These are phyloP conservation scores for Nothophaeocryptopus gaeumannii DNA, from an alignment of 2,329 filamentous ascomycete genomes.

Conservation along the genomic window DNA sequence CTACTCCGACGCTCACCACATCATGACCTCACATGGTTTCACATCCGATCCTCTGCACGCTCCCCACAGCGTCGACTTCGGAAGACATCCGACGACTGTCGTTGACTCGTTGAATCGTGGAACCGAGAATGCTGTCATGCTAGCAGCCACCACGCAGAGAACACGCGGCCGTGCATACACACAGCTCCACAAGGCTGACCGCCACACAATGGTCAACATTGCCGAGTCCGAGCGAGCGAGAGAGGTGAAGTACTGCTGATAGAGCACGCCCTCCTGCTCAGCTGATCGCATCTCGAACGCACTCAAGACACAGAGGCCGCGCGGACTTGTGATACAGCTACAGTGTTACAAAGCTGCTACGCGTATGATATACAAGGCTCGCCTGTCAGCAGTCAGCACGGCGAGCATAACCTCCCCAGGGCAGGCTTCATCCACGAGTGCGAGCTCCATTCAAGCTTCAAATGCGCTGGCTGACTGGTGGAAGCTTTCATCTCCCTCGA, in stretches of 20 bases:
- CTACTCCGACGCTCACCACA: no score
- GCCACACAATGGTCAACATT: not conserved
- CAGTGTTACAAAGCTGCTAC: not conserved
- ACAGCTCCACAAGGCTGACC: not conserved
- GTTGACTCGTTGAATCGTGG: no score
- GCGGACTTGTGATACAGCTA: not conserved
- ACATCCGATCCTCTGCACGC: no score
- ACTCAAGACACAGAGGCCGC: not conserved
- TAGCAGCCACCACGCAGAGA: not conserved
- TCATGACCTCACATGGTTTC: no score
- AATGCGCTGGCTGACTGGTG: no score
- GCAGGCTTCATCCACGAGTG: no score
- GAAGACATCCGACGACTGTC: no score
- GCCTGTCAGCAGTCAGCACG: not conserved
- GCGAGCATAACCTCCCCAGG: not conserved
- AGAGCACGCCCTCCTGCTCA: not conserved
- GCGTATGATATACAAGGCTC: not conserved
- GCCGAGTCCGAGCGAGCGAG: no score
- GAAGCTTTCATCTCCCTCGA: no score
- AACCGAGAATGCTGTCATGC: not conserved
- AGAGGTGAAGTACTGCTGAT: no score
- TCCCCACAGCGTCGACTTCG: no score
- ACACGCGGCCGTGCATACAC: not conserved
- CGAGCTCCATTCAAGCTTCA: no score
- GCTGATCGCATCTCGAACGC: not conserved